These are phyloP conservation scores for Medicago ruthenica DNA, from an alignment of 306 rosid genomes.

Conservation along the genomic window DNA sequence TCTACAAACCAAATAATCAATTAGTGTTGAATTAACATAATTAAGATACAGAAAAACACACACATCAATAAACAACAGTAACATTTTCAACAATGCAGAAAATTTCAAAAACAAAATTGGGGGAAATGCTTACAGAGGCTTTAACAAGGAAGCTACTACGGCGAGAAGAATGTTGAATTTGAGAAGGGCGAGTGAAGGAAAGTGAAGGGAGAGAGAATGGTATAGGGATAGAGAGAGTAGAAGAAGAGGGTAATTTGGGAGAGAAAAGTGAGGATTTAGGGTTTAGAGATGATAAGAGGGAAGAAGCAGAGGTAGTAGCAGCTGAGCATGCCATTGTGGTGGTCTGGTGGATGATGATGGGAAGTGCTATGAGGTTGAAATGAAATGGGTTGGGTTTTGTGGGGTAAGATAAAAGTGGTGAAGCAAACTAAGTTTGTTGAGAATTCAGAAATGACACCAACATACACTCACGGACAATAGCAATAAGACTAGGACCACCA, in stretches of 20 bases:
- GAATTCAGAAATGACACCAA: neutral
- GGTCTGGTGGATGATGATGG: slow-evolving; percentile 9
- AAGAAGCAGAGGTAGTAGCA: slow-evolving; percentile 57
- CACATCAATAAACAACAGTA: neutral
- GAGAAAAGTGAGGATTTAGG: slow-evolving; percentile 52
- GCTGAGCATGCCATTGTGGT: slow-evolving; percentile 64
- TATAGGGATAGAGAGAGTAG: slow-evolving; percentile 52
- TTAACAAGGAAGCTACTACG: slow-evolving; percentile 58
- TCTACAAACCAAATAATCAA: neutral
- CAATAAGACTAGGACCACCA: too few species aligned
- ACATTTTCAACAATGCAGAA: neutral
- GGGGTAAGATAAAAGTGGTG: slow-evolving; percentile 12
- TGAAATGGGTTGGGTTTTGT: neutral
- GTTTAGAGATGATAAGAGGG: slow-evolving; percentile 63
- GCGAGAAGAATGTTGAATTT: slow-evolving; percentile 40
- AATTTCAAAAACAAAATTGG: neutral
- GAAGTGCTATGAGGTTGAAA: neutral
- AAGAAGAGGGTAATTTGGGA: slow-evolving; percentile 33
- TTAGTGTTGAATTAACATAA: neutral
- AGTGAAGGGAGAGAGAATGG: slow-evolving; percentile 46
- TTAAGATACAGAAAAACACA: neutral
- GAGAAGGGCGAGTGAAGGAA: slow-evolving; percentile 55
- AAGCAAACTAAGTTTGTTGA: neutral
- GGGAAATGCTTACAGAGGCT: slow-evolving; percentile 53
- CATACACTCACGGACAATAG: too few species aligned